Base-by-base conservation (phyloP, 371 early-diverging fungal species). In the Mortierella sp. region DNA sequence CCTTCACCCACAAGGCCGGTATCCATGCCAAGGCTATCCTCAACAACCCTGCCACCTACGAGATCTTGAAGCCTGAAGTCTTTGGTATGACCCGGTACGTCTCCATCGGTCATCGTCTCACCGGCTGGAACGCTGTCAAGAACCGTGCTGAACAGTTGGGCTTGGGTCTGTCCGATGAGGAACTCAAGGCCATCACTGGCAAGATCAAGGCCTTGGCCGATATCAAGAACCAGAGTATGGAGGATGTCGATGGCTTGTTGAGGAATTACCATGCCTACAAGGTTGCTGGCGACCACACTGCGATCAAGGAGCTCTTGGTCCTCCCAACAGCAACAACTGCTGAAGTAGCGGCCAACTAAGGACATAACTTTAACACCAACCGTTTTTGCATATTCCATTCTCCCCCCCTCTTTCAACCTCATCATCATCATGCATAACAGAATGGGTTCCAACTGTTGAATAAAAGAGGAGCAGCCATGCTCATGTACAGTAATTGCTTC, bases 81-180 rank as follows among this genome's bases (percentile, higher is more conserved):
- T 98, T 96, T 85, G 96, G 96, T 78, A 94, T 96, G 94, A 93
- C 94, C n/a, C 90, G 97, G 26, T 96, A 96, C 71, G 97, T 96
- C 60, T 91, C 92, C 49, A 96, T 98, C 56, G 97, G 96, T 38
- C 98, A 96, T 81, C 92, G 97, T 48, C 84, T 98, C 58, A 98
- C 98, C 2, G 97, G 98, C 21, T 98, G 98, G 97, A 96, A 98
- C 82, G 97, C 98, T 39, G 96, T 98, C 86, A 96, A 95, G 90
- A 94, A 95, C 84, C 90, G 98, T 51, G 94, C 93, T 28, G 90
- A 94, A 71, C 96, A 96, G 80, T 85, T 98, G 28, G 89, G 90
- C 18, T 82, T 98, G 54, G 82, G 82, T 8, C 80, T 98, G 54
- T 90, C 88, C 52, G 98, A 98, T 78, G 92, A 92, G 23, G 92